Evolutionary conservation across 345 rosid genomes (phyloP), one percentile per base, ranked within the genome.

Genomic region (Tarenaya hassleriana): DNA sequence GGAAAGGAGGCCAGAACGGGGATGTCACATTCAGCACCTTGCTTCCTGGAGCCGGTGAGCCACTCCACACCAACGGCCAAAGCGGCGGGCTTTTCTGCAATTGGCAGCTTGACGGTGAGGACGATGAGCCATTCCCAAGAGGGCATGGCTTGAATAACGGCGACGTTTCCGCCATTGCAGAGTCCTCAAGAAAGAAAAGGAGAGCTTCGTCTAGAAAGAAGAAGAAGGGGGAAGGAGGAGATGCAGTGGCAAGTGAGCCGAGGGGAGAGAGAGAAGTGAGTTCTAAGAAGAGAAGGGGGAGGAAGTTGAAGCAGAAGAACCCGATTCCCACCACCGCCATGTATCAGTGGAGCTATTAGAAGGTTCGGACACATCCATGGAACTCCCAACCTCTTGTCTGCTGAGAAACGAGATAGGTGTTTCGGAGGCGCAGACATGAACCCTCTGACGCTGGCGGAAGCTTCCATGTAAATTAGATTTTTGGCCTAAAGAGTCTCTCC

Each of bases 1-100:
- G 98, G 32, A 78, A 82, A 74, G 95, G 96, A 19, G 98, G 96
- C 15, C 34, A 56, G 10, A 79, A 72, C 17, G 84, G 94, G 33
- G 83, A 75, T 3, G 63, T 82, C 21, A 83, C 88, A 41, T 84
- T 92, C 64, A 68, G 52, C 52, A 76, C 71, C 74, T 67, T 92
- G 76, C 77, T 92, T 41, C 84, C 88, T 1, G 94, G 97, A 58
- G 90, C 94, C 0, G 94, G 94, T 70, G 88, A 86, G 64, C 89
- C 84, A n/a, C 40, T 83, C 34, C 77, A 34, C 21, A 56, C 61
- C 6, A 47, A 38, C 31, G 16, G 41, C 8, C 70, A 55, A 40
- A 61, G 68, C 55, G 74, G 64, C 1, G 90, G 83, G 27, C 74
- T 81, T 21, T 58, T 79, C 58, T 68, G 84, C 67, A 89, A 86